These are phyloP conservation scores for Capsella rubella DNA, from an alignment of 441 rosid genomes.

Conservation along the genomic window DNA sequence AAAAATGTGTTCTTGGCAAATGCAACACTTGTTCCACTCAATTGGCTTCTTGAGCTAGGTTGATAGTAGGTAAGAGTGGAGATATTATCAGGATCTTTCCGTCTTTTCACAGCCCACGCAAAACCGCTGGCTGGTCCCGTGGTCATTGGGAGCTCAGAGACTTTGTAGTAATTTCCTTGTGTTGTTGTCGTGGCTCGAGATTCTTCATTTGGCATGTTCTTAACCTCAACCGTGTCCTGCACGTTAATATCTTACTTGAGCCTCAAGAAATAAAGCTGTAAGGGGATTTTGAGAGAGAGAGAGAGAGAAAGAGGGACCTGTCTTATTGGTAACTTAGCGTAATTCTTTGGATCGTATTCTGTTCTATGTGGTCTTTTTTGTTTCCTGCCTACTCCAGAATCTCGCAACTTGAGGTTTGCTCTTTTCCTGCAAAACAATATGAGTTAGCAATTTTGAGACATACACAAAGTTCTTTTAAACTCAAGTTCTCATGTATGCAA, in stretches of 20 bases:
- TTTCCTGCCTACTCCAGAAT: conserved; percentile 57
- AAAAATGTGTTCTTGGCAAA: conserved; percentile 53
- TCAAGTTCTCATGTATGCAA: neutral
- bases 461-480: neutral
- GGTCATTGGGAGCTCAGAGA: conserved; percentile 51
- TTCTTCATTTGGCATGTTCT: conserved; percentile 45
- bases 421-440: conserved; percentile 60
- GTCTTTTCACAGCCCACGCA: conserved; percentile 71
- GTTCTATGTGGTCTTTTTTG: conserved; percentile 52
- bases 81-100: conserved; percentile 53
- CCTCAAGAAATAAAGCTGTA: neutral
- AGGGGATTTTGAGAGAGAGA: conserved; percentile 1
- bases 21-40: conserved; percentile 56
- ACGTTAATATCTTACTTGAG: conserved; percentile 26
- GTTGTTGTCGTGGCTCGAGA: conserved; percentile 44
- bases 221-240: conserved; percentile 35
- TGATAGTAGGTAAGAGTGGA: conserved; percentile 61
- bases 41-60: conserved; percentile 59
- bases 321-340: conserved; percentile 46
- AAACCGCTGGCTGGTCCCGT: conserved; percentile 68
- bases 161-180: conserved; percentile 45
- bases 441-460: neutral
- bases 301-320: conserved; percentile 46
- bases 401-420: conserved; percentile 51
- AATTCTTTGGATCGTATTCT: conserved; percentile 49